phyloP scores from a whole-genome alignment of 805 yeast species.

The Cyberlindnera mycetangii region DNA sequence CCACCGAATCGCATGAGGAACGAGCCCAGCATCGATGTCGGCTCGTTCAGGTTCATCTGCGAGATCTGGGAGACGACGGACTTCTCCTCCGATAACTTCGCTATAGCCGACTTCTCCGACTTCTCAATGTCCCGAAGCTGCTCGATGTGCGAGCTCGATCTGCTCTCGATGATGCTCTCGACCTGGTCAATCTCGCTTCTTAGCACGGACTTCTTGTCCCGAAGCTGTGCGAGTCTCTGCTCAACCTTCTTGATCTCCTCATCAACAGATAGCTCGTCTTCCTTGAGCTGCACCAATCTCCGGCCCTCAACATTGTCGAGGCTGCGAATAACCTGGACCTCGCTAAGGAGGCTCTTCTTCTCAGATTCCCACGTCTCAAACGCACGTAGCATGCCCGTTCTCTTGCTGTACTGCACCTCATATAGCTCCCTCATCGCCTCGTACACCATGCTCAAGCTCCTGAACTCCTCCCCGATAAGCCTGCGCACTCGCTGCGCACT shows the following conservation, averaged over 20 bases:
- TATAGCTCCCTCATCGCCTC: conserved; percentile 42
- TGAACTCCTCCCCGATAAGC: conserved; percentile 32
- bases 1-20: conserved; percentile 17
- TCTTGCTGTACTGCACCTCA: conserved; percentile 31
- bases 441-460: conserved; percentile 36
- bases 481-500: conserved; percentile 30
- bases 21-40: conserved; percentile 14
- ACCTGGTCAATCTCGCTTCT: conserved; percentile 40
- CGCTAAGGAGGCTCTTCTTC: conserved; percentile 31
- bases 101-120: conserved; percentile 36
- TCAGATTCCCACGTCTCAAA: conserved; percentile 40
- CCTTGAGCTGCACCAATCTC: conserved; percentile 35
- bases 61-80: conserved; percentile 17
- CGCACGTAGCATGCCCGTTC: conserved; percentile 25
- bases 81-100: conserved; percentile 27
- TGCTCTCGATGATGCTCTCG: conserved; percentile 46
- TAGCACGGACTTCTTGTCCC: conserved; percentile 32
- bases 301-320: conserved; percentile 37
- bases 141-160: conserved; percentile 41
- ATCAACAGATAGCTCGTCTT: conserved; percentile 32
- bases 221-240: conserved; percentile 31
- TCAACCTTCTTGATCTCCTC: conserved; percentile 37
- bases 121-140: conserved; percentile 37
- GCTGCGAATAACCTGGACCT: conserved; percentile 39
- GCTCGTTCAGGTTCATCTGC: neutral